Evolutionary conservation across 1,139 yeast species (phyloP).

Genomic region (Trichomonascaceae sp.): DNA sequence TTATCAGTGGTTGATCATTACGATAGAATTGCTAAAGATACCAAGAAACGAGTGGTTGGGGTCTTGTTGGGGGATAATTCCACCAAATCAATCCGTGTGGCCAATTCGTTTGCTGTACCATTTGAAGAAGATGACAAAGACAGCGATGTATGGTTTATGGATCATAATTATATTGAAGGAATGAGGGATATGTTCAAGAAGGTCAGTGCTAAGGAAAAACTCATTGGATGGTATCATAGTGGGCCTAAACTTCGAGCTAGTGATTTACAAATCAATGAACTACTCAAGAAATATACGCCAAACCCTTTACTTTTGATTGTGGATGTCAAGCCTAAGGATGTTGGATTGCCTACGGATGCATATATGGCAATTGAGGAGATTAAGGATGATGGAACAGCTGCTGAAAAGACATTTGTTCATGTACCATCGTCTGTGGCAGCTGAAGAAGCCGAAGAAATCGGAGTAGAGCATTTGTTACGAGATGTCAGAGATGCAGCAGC

Average conservation of each 20-base stretch:
- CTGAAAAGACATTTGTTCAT: slow-evolving; percentile 89
- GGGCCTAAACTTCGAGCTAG: slow-evolving; percentile 89
- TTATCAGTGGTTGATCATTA: slow-evolving; percentile 94
- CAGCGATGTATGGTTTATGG: slow-evolving; percentile 94
- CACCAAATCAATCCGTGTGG: slow-evolving; percentile 39
- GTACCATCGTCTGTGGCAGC: slow-evolving; percentile 92
- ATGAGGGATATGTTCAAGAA: slow-evolving; percentile 98
- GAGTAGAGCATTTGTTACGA: slow-evolving; percentile 91
- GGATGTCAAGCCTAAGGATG: slow-evolving; percentile 75
- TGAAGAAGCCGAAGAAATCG: slow-evolving; percentile 98
- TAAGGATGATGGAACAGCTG: slow-evolving; percentile 92
- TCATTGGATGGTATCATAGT: slow-evolving; percentile 98
- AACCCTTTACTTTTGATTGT: slow-evolving; percentile 86
- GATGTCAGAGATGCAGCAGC: slow-evolving; percentile 97
- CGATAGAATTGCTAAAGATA: slow-evolving; percentile 68
- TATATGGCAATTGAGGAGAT: slow-evolving; percentile 92
- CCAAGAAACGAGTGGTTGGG: slow-evolving; percentile 84
- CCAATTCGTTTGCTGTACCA: slow-evolving; percentile 59
- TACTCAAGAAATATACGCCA: slow-evolving; percentile 75
- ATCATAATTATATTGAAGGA: slow-evolving; percentile 90
- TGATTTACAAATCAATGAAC: slow-evolving; percentile 85
- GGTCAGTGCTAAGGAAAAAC: slow-evolving; percentile 91
- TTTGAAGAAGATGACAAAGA: slow-evolving; percentile 95
- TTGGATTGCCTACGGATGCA: slow-evolving; percentile 93
- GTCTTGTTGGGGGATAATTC: slow-evolving; percentile 78